Conservation (phyloP, 1,284 basidiomycete species). For the Austroboletus novae-zelandiae region DNA sequence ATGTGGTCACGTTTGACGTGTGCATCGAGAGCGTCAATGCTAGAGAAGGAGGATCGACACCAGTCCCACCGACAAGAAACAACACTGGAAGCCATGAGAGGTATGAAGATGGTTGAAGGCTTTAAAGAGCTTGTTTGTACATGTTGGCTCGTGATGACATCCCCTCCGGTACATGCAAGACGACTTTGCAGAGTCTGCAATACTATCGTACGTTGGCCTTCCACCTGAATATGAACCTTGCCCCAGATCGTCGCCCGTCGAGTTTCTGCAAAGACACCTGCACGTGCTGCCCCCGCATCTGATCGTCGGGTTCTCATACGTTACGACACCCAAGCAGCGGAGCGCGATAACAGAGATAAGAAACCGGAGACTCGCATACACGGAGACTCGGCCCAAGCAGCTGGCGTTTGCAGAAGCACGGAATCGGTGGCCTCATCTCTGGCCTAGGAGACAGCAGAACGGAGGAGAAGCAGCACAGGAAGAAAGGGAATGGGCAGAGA, state of each 20-base stretch:
- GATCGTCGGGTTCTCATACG: constrained; percentile 52
- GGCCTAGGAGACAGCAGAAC: constrained; percentile 51
- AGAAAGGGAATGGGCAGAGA: constrained; percentile 66
- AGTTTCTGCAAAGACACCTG: constrained; percentile 61
- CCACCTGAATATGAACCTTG: constrained; percentile 54
- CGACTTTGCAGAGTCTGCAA: constrained; percentile 39
- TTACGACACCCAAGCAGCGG: constrained; percentile 66
- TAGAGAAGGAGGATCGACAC: constrained; percentile 43
- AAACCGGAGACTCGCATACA: constrained; percentile 66
- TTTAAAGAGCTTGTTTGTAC: constrained; percentile 19
- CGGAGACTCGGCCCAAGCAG: constrained; percentile 49
- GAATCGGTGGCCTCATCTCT: constrained; percentile 61
- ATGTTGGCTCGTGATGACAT: constrained; percentile 12
- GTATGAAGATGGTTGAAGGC: neutral
- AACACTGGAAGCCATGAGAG: constrained; percentile 1
- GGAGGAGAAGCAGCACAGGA: constrained; percentile 57
- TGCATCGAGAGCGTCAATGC: constrained; percentile 35
- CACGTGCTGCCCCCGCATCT: constrained; percentile 67
- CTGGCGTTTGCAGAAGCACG: constrained; percentile 51
- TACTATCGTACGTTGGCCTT: constrained; percentile 64
- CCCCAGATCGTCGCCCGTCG: constrained; percentile 55
- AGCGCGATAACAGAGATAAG: constrained; percentile 59
- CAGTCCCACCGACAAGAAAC: constrained; percentile 46
- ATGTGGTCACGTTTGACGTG: constrained; percentile 52
- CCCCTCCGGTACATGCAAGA: constrained; percentile 12